These are phyloP conservation scores for Aschersonia sp. DNA, from an alignment of 2,329 filamentous ascomycete species.

Conservation along the genomic window DNA sequence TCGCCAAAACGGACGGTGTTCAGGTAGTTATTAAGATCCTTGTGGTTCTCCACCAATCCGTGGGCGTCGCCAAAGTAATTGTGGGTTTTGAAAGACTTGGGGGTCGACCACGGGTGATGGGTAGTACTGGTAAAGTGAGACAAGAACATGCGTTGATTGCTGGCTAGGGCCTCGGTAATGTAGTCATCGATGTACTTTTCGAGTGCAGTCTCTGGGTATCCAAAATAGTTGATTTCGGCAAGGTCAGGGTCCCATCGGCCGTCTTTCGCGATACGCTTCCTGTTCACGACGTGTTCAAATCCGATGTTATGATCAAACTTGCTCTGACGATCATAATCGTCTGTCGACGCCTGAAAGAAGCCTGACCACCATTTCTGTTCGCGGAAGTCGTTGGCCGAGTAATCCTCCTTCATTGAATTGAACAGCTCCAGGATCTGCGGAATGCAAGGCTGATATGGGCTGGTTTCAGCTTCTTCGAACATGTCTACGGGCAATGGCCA, in stretches of 20 bases:
- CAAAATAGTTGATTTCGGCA: conserved; percentile 17
- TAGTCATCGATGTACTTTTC: conserved; percentile 15
- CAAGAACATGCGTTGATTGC: conserved; percentile 16
- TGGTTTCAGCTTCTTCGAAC: conserved; percentile 25
- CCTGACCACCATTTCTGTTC: conserved; percentile 15
- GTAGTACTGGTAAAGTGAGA: conserved; percentile 18
- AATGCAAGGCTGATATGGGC: conserved; percentile 30
- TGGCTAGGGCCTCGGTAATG: conserved; percentile 11
- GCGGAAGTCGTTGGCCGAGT: conserved; percentile 7
- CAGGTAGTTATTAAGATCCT: conserved; percentile 14
- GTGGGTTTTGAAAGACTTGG: conserved; percentile 8
- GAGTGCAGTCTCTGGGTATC: conserved; percentile 14
- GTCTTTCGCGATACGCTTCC: conserved; percentile 6
- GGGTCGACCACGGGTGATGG: conserved; percentile 16
- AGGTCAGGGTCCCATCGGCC: background rate
- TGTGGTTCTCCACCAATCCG: conserved; percentile 5
- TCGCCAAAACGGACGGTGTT: conserved; percentile 18
- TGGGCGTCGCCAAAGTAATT: conserved; percentile 10
- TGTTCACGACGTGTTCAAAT: conserved; percentile 8
- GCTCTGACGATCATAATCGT: conserved; percentile 16
- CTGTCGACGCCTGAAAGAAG: conserved; percentile 16
- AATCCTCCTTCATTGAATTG: conserved; percentile 9
- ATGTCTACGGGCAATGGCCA: conserved; percentile 22
- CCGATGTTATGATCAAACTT: conserved; percentile 8
- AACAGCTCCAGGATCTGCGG: conserved; percentile 19